These are phyloP conservation scores for Marasmius oreades DNA, from an alignment of 1,284 basidiomycete species.

Conservation along the genomic window DNA sequence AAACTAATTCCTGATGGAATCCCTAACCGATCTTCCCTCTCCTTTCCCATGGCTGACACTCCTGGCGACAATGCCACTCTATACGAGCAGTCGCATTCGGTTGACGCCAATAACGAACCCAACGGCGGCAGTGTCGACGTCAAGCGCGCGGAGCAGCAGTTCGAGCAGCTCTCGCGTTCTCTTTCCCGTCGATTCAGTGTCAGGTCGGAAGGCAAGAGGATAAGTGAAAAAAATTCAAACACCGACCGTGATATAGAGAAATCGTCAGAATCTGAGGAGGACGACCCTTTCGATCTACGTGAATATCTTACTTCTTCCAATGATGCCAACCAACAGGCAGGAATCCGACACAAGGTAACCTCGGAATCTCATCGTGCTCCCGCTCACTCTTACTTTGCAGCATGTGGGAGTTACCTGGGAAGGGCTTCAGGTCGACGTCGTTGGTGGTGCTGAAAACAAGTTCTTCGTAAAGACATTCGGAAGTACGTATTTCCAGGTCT, in stretches of 20 bases:
- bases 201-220: background rate
- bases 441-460: conserved; percentile 62
- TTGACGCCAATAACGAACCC: conserved; percentile 1
- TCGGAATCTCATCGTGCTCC: background rate
- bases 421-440: conserved; percentile 67
- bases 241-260: conserved; percentile 11
- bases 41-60: conserved; percentile 14
- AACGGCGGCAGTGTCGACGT: conserved; percentile 11
- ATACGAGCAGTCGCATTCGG: conserved; percentile 10
- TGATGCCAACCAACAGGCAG: conserved; percentile 63
- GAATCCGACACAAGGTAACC: conserved; percentile 70
- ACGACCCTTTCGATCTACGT: conserved; percentile 58
- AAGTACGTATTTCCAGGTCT: conserved; percentile 34
- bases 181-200: conserved; percentile 8
- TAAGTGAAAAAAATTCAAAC: background rate
- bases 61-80: conserved; percentile 16
- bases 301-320: conserved; percentile 74
- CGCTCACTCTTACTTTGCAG: conserved; percentile 19
- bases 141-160: conserved; percentile 13
- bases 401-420: conserved; percentile 82
- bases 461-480: conserved; percentile 66
- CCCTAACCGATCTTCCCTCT: background rate
- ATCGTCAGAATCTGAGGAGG: conserved; percentile 12
- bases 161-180: conserved; percentile 11
- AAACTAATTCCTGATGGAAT: background rate